A percentile compares a stretch with the other conserved stretches of the same genome.
Conservation (phyloP, 1,139 yeast genomes). For the Sugiyamaella neomexicana region DNA sequence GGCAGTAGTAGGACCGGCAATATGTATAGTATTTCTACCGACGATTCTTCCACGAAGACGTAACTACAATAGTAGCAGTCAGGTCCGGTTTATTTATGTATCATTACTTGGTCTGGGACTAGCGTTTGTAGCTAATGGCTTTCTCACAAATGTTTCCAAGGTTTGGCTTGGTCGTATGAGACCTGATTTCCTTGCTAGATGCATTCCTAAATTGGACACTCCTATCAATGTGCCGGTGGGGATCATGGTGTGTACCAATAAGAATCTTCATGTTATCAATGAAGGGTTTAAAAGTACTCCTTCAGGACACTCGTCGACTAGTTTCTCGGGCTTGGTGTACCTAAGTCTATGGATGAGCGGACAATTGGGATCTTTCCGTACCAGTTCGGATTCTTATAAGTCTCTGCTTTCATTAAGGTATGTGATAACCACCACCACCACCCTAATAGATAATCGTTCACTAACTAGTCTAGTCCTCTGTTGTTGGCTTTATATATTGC, state of each 20-base stretch:
- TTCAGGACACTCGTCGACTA: constrained; percentile 73
- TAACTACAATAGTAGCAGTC: constrained; percentile 20
- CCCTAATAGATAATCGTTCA: background rate
- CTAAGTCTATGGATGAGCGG: constrained; percentile 63
- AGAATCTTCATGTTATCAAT: constrained; percentile 40
- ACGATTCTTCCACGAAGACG: constrained; percentile 31
- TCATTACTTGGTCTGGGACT: constrained; percentile 49
- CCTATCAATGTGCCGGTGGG: constrained; percentile 49
- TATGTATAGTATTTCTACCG: constrained; percentile 36
- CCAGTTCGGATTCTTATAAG: constrained; percentile 38
- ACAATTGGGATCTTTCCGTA: constrained; percentile 48
- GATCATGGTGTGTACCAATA: constrained; percentile 52
- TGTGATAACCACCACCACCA: background rate
- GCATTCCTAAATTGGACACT: constrained; percentile 52
- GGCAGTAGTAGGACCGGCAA: constrained; percentile 37
- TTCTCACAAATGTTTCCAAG: constrained; percentile 59
- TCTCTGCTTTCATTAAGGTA: constrained; percentile 32
- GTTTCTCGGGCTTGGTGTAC: constrained; percentile 67
- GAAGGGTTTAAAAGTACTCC: constrained; percentile 84
- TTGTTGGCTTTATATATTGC: constrained; percentile 46
- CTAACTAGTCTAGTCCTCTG: constrained; percentile 27
- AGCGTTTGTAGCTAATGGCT: constrained; percentile 46
- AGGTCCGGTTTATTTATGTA: constrained; percentile 39
- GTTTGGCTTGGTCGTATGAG: constrained; percentile 78
- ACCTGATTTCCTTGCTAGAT: constrained; percentile 75